Evolutionary conservation across 176 grass and related monocot species (phyloP), one percentile per base, ranked within the genome.

Genomic region (Ensete ventricosum): DNA sequence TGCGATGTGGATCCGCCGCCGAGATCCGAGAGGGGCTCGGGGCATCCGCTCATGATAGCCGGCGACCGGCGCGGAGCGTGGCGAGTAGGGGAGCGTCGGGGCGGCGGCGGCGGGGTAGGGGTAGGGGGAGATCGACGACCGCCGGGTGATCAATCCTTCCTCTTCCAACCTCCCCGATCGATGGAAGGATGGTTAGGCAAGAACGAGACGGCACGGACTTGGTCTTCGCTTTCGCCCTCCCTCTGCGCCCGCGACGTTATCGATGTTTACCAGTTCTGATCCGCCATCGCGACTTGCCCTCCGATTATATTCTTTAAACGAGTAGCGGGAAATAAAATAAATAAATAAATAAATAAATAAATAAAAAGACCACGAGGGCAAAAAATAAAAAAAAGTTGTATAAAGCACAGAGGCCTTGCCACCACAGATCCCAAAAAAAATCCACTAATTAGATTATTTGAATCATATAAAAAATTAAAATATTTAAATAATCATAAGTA

Each of bases 41-140:
- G 71, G 74, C 73, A 53, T 74, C 73, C 67, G 75, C 73, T 73
- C 72, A 73, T 73, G 72, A 55, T 73, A 52, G 12, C 52, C 53
- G 52, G 72, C 72, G 72, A 55, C 72, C 52, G 53, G 53, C 52
- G 51, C 72, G 52, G 53, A 10, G 52, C 52, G 52, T 14, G 72
- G 53, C 72, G 52, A 55, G 51, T 22, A 27, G 50, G 11, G 51
- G 52, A 25, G 11, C 20, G 71, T 54, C 52, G 71, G 20, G 1
- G 69, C 69, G 50, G 64, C 26, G n/a, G 57, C 5, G 6, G 17
- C 5, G 57, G 16, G 57, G 17, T 2, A 17, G 55, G 14, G 13
- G 16, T 4, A 16, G 55, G 17, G 55, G 55, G 13, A 54, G 53
- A 54, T 54, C 53, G 20, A 21, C 60, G 60, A n/a, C 8, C 60